A percentile compares a stretch with the other conserved stretches of the same genome.
Conservation (phyloP, 352 stramenopile species). For the Phytophthora citrophthora region DNA sequence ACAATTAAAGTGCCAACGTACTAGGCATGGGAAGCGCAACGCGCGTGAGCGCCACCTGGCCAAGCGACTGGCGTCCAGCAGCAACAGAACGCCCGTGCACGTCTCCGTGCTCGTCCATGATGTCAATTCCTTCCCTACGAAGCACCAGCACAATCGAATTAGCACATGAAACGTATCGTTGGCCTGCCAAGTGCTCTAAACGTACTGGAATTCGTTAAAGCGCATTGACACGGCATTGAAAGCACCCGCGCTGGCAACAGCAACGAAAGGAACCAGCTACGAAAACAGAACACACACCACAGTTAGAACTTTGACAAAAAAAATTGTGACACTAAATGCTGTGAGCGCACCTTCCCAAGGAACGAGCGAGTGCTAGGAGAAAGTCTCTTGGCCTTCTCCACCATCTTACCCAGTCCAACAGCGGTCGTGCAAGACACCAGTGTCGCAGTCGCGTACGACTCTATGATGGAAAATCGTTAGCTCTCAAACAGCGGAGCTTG, state of each 20-base stretch:
- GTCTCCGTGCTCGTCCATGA: slow-evolving; percentile 81
- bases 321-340: neutral
- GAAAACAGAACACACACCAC: neutral
- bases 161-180: neutral
- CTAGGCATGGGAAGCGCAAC: slow-evolving; percentile 83
- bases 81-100: slow-evolving; percentile 80
- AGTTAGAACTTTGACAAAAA: neutral
- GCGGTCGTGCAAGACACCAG: slow-evolving; percentile 81
- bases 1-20: slow-evolving; percentile 33
- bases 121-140: slow-evolving; percentile 80
- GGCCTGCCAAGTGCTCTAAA: too few relatives aligned
- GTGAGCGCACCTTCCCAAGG: slow-evolving; percentile 59
- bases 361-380: slow-evolving; percentile 65
- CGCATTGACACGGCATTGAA: slow-evolving; percentile 91
- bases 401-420: slow-evolving; percentile 76
- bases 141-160: slow-evolving; percentile 3
- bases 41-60: slow-evolving; percentile 80
- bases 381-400: slow-evolving; percentile 78
- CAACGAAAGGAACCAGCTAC: slow-evolving; percentile 86
- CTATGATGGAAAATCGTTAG: slow-evolving; percentile 30
- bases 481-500: neutral
- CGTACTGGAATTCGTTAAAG: slow-evolving; percentile 87
- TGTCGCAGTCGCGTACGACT: slow-evolving; percentile 82
- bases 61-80: slow-evolving; percentile 80
- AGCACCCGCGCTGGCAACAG: slow-evolving; percentile 79